Evolutionary conservation across 75 land plant species (phyloP).

Genomic region (Pinus tabuliformis): DNA sequence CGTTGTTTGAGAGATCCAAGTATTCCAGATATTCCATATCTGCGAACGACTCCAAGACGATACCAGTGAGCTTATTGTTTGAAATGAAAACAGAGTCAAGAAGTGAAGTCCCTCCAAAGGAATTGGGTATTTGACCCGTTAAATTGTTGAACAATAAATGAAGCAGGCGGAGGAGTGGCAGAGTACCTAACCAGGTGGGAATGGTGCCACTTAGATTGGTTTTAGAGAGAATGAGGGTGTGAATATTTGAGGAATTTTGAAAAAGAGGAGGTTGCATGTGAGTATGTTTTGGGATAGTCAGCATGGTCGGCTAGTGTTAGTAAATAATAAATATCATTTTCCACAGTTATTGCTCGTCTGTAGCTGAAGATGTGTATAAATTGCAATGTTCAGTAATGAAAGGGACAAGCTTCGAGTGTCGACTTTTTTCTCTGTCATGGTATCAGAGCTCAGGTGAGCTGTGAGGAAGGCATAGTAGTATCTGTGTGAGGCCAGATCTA

Average conservation of each 20-base stretch:
- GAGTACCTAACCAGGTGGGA: not conserved
- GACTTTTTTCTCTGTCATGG: no score
- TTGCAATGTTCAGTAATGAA: no score
- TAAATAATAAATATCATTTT: no score
- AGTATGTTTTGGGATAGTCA: conserved; percentile 37
- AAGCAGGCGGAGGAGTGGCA: not conserved
- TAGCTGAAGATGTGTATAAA: no score
- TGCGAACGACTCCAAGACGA: not conserved
- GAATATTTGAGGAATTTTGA: conserved; percentile 21
- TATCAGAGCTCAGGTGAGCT: no score
- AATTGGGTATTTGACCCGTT: conserved; percentile 1
- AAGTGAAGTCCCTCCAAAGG: not conserved
- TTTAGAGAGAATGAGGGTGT: conserved; percentile 21
- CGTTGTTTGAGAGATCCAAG: not conserved
- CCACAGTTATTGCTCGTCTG: no score
- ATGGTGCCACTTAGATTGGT: conserved; percentile 15
- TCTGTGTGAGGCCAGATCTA: no score
- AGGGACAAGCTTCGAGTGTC: no score
- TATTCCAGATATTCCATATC: not conserved
- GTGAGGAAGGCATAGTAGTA: no score
- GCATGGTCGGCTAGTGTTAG: no score
- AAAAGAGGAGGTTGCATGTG: conserved; percentile 17
- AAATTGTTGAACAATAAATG: conserved; percentile 8
- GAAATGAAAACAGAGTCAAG: not conserved
- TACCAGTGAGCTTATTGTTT: conserved; percentile 18